Conservation (phyloP, 192 early-diverging fungal genomes). For the Lobosporangium transversale region DNA sequence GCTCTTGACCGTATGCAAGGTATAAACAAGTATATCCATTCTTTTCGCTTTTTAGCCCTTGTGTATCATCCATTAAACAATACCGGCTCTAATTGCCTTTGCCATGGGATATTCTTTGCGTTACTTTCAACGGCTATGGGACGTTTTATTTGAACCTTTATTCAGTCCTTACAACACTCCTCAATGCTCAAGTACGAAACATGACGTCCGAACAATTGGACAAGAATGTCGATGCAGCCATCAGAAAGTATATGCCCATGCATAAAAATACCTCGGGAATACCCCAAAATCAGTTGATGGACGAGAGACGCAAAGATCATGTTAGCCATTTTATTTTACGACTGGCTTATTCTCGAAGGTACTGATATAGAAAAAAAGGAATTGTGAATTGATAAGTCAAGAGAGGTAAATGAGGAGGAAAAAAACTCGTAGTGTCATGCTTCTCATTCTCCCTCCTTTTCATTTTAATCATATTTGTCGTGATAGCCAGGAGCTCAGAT, state of each 20-base stretch:
- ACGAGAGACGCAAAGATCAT: constrained; percentile 82
- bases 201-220: constrained; percentile 67
- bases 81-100: no score
- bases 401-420: no score
- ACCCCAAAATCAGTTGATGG: constrained; percentile 52
- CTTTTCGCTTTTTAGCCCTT: no score
- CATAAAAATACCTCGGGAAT: constrained; percentile 56
- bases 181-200: constrained; percentile 81
- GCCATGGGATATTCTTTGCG: no score
- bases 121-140: no score
- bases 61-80: no score
- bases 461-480: no score
- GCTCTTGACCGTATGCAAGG: constrained; percentile 79
- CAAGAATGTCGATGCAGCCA: constrained; percentile 58
- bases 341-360: constrained; percentile 73
- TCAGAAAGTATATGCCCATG: constrained; percentile 72
- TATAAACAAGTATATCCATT: constrained; percentile 33
- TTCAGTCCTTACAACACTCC: constrained; percentile 82
- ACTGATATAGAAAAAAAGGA: no score
- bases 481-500: constrained; percentile 72
- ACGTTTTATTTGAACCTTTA: no score
- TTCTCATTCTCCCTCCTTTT: no score
- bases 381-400: no score
- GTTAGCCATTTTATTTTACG: constrained; percentile 85
- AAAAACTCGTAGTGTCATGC: no score